Base-by-base conservation (phyloP, 495 filamentous ascomycete species). In the Penicillium angulare region DNA sequence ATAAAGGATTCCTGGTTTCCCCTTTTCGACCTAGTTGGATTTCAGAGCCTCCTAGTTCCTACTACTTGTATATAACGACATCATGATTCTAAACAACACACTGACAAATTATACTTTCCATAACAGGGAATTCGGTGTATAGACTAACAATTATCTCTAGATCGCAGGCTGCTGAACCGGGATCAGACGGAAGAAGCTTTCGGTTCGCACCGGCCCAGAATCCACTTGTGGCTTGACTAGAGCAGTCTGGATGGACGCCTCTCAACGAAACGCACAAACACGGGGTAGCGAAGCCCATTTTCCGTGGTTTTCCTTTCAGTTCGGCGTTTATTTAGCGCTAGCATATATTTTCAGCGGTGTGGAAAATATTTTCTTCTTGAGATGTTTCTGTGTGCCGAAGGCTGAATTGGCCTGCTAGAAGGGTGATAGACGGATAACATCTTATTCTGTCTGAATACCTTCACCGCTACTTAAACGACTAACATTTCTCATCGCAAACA, bases 171-270 rank as follows among this genome's bases (percentile, higher is more conserved):
- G 8, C 21, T 15, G 12, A 43, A 27, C 40, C 22, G 26, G 40
- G 22, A 13, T 39, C 12, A 16, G 31, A 22, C 35, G 36, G 36
- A 20, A 39, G 36, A 39, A 23, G 27, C 40, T 33, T 50, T 49
- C 23, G 52, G 40, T 48, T 50, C 52, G 52, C 43, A 44, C 52
- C 47, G 52, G 47, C 17, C 53, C 46, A 46, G 26, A 48, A 50
- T 39, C 42, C 53, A 47, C 47, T 43, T 21, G 53, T 51, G 53
- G 53, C 53, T 39, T 39, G 38, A 47, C 36, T 24, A 50, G 47
- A 31, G 33, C 42, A 22, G 6, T 43, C 47, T 47, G 36, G 43
- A 34, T 41, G 26, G 38, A 33, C 35, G 43, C 43, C 53, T 48
- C 32, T 38, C 41, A 12, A 31, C 49, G 26, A 51, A 47, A 27